Base-by-base conservation (phyloP, 208 protist genomes). In the Blechomonas ayalai region DNA sequence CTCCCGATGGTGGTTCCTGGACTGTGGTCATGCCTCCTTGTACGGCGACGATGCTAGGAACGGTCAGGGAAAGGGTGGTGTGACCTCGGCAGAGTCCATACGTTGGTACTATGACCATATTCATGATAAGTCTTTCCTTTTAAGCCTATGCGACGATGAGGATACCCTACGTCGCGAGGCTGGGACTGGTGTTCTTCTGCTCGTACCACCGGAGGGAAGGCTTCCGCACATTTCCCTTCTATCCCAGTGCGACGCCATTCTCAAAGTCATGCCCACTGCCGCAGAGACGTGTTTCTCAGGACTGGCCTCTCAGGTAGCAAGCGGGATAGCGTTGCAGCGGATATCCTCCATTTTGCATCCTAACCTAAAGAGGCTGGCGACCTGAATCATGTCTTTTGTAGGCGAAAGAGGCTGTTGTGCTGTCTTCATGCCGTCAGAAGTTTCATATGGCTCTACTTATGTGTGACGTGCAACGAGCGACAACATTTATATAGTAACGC, bases 261-360 rank as follows among this genome's bases (percentile, higher is more conserved):
- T 93, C 7, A 51, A 54, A 1, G 48, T 93, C 7, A 38, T 76
- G 1, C 75, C 81, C 2, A 13, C 43, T 9, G 47, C 47, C 12
- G 27, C 24, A 7, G 43, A 54, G 25, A 26, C 32, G 15, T 3
- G 7, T 39, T 16, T 35, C n/a, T 23, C 19, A 12, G 4, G 20
- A 25, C 38, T 93, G 35, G 73, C 85, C 0, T 71, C 82, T 2
- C 64, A 85, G 44, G 81, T 93, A 23, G 81, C 81, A 3, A 76
- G 67, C 28, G 85, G 78, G 16, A 88, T 93, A 49, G 85, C 85
- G 0, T 32, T 93, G n/a, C 81, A 90, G 48, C 85, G 85, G 2
- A 41, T 90, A 5, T 89, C 72, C 19, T 57, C 70, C 1, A 64
- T 89, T 1, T 41, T 86, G 56, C 81, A 93, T 45, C 85, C 85